Conservation (phyloP, 139 green algal genomes). For the Chlamydomonas sp. region DNA sequence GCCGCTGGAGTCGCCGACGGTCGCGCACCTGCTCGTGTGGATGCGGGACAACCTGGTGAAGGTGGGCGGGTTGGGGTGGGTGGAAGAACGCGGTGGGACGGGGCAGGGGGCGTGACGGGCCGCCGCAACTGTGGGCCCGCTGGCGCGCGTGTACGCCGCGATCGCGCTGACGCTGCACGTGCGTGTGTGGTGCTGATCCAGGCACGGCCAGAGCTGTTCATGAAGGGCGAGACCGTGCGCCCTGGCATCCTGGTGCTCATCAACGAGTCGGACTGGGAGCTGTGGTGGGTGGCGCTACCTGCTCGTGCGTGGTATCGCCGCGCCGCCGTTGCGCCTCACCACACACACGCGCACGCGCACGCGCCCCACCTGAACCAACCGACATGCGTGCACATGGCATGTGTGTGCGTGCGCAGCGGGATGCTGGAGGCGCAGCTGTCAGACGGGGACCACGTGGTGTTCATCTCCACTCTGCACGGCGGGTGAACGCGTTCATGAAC, state of each 20-base stretch:
- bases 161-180: no score
- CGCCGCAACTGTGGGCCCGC: no score
- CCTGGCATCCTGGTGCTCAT: conserved; percentile 89
- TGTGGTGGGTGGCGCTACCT: conserved; percentile 72
- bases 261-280: conserved; percentile 92
- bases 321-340: no score
- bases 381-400: neutral
- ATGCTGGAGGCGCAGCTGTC: conserved; percentile 51
- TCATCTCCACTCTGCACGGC: conserved; percentile 94
- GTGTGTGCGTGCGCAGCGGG: conserved; percentile 55
- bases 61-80: no score
- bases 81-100: no score
- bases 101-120: no score
- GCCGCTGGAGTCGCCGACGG: conserved; percentile 36
- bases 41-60: conserved; percentile 61
- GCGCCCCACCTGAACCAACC: neutral
- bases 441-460: conserved; percentile 70
- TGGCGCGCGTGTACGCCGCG: no score
- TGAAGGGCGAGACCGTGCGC: conserved; percentile 74
- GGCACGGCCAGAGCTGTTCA: conserved; percentile 82
- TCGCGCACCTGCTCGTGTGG: conserved; percentile 59
- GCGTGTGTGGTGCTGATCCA: no score
- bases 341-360: no score
- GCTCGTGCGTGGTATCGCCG: no score
- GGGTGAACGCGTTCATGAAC: conserved; percentile 42